Evolutionary conservation across 106 monocot genomes (phyloP).

Genomic region (Phalaenopsis aphrodite): DNA sequence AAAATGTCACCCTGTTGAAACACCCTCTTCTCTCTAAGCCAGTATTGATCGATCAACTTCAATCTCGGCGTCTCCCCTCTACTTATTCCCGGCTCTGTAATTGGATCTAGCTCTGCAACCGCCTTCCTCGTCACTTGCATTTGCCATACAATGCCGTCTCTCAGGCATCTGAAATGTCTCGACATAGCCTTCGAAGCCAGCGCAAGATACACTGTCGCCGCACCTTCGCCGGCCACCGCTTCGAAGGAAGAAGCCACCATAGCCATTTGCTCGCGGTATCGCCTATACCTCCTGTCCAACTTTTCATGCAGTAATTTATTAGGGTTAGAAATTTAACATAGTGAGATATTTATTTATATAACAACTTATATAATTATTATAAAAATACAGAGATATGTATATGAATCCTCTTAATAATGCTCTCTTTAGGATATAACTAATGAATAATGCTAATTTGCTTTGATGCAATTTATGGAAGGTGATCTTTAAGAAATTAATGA

Average conservation of each 20-base stretch:
- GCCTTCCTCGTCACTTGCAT: constrained; percentile 51
- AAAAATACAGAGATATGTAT: no score
- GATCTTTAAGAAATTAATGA: no score
- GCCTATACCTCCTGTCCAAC: constrained; percentile 69
- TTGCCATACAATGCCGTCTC: constrained; percentile 68
- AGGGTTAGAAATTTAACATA: no score
- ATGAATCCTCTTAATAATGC: no score
- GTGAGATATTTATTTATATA: no score
- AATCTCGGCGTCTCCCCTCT: constrained; percentile 83
- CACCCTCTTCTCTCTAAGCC: constrained; percentile 57
- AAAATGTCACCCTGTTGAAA: constrained; percentile 32
- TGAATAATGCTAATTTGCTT: no score
- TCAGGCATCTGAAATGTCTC: constrained; percentile 64
- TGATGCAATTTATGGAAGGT: no score
- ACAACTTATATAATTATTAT: no score
- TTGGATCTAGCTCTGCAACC: constrained; percentile 53
- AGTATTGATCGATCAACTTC: constrained; percentile 63
- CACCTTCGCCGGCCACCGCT: constrained; percentile 54
- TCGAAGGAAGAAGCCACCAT: constrained; percentile 53
- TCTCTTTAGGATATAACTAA: no score
- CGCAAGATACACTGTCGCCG: constrained; percentile 55
- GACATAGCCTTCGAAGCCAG: constrained; percentile 89
- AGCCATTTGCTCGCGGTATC: constrained; percentile 69
- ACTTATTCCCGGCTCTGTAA: constrained; percentile 26
- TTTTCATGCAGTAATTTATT: constrained; percentile 1